Percentiles rank a stretch among this genome's conserved stretches.
Evolutionary conservation across 768 basidiomycete genomes (phyloP).

Genomic region (Amanita polypyramis): DNA sequence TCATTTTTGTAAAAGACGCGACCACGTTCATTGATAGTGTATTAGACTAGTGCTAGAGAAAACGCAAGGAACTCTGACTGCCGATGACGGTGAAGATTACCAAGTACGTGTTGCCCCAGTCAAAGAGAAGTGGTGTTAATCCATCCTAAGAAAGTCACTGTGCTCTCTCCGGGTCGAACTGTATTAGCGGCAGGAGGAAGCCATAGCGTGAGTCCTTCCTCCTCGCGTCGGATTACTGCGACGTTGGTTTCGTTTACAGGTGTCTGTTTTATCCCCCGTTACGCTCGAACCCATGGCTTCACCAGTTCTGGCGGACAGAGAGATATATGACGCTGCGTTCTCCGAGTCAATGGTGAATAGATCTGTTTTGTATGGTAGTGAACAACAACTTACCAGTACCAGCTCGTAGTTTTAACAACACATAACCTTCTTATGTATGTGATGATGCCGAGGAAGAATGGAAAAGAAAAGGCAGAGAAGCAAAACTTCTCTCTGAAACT

Average conservation of each 20-base stretch:
- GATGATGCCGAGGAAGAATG: slow-evolving; percentile 21
- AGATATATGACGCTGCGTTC: slow-evolving; percentile 84
- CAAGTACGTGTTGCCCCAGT: slow-evolving; percentile 45
- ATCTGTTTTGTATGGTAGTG: slow-evolving; percentile 4
- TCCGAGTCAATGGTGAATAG: slow-evolving; percentile 47
- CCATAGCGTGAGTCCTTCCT: slow-evolving; percentile 41
- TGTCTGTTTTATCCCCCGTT: slow-evolving; percentile 60
- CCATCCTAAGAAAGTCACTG: slow-evolving; percentile 71
- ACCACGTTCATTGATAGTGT: not conserved
- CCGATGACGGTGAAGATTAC: slow-evolving; percentile 62
- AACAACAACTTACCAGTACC: not conserved
- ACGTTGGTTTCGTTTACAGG: slow-evolving; percentile 22
- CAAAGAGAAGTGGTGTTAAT: slow-evolving; percentile 7
- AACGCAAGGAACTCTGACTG: slow-evolving; percentile 51
- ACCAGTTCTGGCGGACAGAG: slow-evolving; percentile 52
- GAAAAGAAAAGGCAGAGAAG: slow-evolving; percentile 29
- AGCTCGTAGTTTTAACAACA: slow-evolving; percentile 64
- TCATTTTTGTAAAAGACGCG: not conserved
- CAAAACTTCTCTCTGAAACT: slow-evolving; percentile 8
- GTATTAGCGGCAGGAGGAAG: slow-evolving; percentile 66
- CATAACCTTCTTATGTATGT: slow-evolving; percentile 53
- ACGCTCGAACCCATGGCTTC: slow-evolving; percentile 37
- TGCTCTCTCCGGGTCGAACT: slow-evolving; percentile 58
- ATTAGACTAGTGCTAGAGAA: slow-evolving; percentile 42
- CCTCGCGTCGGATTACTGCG: slow-evolving; percentile 9